Conservation (phyloP, 2,329 filamentous ascomycete genomes). For the Dryadomyces quercus-mongolicae region DNA sequence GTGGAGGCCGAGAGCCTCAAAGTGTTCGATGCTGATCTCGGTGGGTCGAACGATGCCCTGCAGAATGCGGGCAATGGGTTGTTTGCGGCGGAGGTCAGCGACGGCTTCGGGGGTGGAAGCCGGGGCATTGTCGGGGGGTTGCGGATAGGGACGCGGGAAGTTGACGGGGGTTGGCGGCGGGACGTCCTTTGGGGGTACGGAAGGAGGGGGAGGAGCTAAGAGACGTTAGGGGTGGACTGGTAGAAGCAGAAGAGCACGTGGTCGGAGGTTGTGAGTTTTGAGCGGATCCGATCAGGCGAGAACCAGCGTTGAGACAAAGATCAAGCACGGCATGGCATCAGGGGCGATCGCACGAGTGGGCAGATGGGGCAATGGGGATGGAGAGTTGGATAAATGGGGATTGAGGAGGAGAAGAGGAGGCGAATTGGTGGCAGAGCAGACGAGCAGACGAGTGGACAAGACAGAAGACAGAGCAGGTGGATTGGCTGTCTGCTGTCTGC, state of each 20-base stretch:
- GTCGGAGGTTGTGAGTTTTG: too few relatives aligned
- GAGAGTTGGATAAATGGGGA: too few relatives aligned
- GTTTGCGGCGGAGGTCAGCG: not conserved
- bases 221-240: not conserved
- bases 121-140: slow-evolving; percentile 9
- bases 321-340: not conserved
- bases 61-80: slow-evolving; percentile 36
- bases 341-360: not conserved
- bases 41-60: slow-evolving; percentile 40
- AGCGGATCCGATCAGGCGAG: not conserved
- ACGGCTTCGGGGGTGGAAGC: not conserved
- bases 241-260: not conserved
- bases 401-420: not conserved
- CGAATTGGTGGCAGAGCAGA: not conserved
- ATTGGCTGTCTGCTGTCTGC: too few relatives aligned
- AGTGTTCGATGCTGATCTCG: slow-evolving; percentile 35
- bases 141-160: slow-evolving; percentile 32
- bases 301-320: not conserved
- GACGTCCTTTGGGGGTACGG: slow-evolving; percentile 33
- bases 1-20: slow-evolving; percentile 46
- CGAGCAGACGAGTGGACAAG: too few relatives aligned
- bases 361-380: not conserved
- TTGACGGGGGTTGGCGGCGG: slow-evolving; percentile 43
- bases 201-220: slow-evolving; percentile 12
- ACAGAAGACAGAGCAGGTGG: too few relatives aligned